These are phyloP conservation scores for Phaffia tasmanica DNA, from an alignment of 768 basidiomycete genomes.

Conservation along the genomic window DNA sequence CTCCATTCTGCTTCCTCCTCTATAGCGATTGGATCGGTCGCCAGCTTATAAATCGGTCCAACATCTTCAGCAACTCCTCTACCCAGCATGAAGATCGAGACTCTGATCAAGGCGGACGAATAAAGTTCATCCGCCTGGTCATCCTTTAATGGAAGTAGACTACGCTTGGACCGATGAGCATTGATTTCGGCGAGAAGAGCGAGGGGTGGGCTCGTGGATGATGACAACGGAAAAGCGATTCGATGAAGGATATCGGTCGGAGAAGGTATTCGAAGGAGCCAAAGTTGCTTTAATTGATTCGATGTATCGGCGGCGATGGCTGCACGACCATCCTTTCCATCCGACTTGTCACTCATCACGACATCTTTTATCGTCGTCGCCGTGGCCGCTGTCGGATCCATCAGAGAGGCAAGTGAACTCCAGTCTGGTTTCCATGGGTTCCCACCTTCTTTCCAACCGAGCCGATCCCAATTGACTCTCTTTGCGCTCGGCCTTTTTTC, in stretches of 20 bases:
- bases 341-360: conserved; percentile 38
- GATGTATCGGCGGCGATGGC: not conserved
- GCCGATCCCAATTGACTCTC: conserved; percentile 55
- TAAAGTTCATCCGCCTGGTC: conserved; percentile 45
- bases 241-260: conserved; percentile 42
- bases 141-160: conserved; percentile 38
- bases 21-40: not conserved
- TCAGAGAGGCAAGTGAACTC: conserved; percentile 35
- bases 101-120: conserved; percentile 55
- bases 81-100: conserved; percentile 51
- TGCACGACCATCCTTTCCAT: conserved; percentile 6
- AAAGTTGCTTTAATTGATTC: conserved; percentile 40
- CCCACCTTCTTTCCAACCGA: conserved; percentile 52
- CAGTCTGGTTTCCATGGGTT: conserved; percentile 72
- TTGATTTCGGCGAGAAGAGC: conserved; percentile 51
- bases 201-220: conserved; percentile 37
- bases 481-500: conserved; percentile 77
- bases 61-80: conserved; percentile 44
- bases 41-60: conserved; percentile 17
- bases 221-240: conserved; percentile 35
- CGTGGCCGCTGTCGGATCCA: not conserved
- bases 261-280: conserved; percentile 53
- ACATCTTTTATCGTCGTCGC: not conserved
- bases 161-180: conserved; percentile 49
- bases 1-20: conserved; percentile 17